These are phyloP conservation scores for Solanum piurae DNA, from an alignment of 257 asterid genomes.

Conservation along the genomic window DNA sequence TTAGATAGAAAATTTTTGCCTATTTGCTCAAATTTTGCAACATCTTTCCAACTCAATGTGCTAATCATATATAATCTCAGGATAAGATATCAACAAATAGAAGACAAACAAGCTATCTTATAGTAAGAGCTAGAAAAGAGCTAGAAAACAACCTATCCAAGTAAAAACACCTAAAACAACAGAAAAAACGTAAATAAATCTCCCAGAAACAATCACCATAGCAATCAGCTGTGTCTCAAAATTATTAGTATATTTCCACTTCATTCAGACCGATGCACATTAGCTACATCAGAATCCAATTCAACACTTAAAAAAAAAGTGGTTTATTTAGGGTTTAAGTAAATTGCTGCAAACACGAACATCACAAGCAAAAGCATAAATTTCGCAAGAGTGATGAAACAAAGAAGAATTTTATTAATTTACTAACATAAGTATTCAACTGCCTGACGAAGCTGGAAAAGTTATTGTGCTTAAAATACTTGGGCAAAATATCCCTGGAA, in stretches of 20 bases:
- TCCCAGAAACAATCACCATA: not conserved
- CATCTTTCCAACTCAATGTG: not conserved
- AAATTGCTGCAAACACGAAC: not conserved
- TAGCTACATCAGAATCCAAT: not conserved
- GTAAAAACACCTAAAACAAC: not conserved
- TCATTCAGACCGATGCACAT: not conserved
- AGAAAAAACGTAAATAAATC: not conserved
- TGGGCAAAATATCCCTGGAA: slow-evolving; percentile 47
- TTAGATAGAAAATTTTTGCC: not conserved
- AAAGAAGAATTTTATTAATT: not conserved
- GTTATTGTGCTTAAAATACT: slow-evolving; percentile 68
- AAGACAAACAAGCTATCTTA: not conserved
- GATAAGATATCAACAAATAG: not conserved
- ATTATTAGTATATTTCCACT: not conserved
- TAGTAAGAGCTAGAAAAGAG: not conserved
- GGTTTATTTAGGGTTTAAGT: not conserved
- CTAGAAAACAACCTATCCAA: not conserved
- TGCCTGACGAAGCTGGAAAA: slow-evolving; percentile 86
- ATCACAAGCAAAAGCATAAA: not conserved
- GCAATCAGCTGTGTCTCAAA: not conserved
- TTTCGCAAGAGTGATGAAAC: not conserved
- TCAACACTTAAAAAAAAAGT: not conserved
- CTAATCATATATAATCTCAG: not conserved
- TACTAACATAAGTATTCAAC: slow-evolving; percentile 63
- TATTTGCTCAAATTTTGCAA: not conserved